Base-by-base conservation (phyloP, 495 filamentous ascomycete species). In the Hyaloscypha bicolor region DNA sequence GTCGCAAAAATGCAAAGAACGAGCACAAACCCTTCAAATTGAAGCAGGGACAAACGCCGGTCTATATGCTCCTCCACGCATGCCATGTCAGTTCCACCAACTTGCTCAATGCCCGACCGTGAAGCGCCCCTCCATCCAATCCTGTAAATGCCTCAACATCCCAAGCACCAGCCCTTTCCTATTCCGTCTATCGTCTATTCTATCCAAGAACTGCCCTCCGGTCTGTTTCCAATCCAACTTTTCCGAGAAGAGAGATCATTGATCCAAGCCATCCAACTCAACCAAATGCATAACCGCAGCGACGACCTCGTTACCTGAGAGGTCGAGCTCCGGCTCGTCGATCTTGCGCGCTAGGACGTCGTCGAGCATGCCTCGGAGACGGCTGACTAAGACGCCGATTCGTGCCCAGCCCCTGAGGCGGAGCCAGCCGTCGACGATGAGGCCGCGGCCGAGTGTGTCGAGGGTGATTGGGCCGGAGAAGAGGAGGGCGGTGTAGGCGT, bases 341-440 rank as follows among this genome's bases (percentile, higher is more conserved):
- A 97, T 86, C 73, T 91, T 92, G 59, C 81, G 76, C 67, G 88
- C 88, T 66, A 99, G 84, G 45, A 95, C 81, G 71, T 88, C 85
- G 75, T 99, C 96, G 16, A 99, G 81, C 88, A 98, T 91, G 57
- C 86, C 88, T 64, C 96, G 82, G 59, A 99, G 76, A 60, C 93
- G 82, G 16, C 89, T 91, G 14, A 97, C 91, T 62, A 99, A 77
- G 8, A 97, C 94, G 12, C 95, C 95, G 62, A 99, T 94, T 25
- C 96, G 82, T 3, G 96, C 96, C 95, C 96, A 98, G 3, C 95
- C 95, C 8, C 93, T 85, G 29, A 98, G 79, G 35, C 91, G 83
- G 42, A 98, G 77, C 96, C 96, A 97, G 51, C 92, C 93, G 78
- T 98, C 96, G 6, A 99, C 92, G 16, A 97, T 79, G 3, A 99